A percentile compares a stretch with the other conserved stretches of the same genome.
Conservation (phyloP, 257 asterid species). For the Solanum stenotomum region DNA sequence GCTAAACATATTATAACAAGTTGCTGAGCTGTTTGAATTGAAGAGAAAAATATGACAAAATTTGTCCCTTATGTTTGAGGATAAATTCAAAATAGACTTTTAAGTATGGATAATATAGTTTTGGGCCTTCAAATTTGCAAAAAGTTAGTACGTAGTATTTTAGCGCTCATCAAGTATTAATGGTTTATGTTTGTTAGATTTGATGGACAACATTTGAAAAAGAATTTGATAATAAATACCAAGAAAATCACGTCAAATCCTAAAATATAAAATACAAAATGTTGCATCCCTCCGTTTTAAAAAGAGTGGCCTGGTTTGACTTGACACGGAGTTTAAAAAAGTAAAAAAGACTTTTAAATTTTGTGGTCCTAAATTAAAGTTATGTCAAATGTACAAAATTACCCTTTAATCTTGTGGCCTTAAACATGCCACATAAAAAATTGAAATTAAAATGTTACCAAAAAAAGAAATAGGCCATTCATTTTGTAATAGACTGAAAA, state of each 20-base stretch:
- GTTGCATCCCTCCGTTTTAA: fast-evolving
- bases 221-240: not conserved
- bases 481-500: not conserved
- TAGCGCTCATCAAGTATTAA: not conserved
- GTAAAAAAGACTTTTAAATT: no score
- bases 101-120: not conserved
- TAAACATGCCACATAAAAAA: no score
- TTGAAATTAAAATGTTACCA: no score
- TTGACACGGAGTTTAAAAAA: no score
- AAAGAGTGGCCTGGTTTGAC: no score
- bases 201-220: not conserved
- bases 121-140: not conserved
- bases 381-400: no score
- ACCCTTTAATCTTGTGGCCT: no score
- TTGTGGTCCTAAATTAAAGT: no score
- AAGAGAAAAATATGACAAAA: not conserved
- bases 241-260: not conserved
- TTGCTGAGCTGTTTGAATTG: not conserved
- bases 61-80: not conserved
- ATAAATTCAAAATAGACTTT: not conserved
- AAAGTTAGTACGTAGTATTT: not conserved
- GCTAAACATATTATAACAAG: not conserved
- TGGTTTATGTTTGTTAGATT: not conserved
- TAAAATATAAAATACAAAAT: not conserved
- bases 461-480: fast-evolving